Evolutionary conservation across 768 basidiomycete genomes (phyloP), one percentile per base, ranked within the genome.

Genomic region (Gelatoporia subvermispora): DNA sequence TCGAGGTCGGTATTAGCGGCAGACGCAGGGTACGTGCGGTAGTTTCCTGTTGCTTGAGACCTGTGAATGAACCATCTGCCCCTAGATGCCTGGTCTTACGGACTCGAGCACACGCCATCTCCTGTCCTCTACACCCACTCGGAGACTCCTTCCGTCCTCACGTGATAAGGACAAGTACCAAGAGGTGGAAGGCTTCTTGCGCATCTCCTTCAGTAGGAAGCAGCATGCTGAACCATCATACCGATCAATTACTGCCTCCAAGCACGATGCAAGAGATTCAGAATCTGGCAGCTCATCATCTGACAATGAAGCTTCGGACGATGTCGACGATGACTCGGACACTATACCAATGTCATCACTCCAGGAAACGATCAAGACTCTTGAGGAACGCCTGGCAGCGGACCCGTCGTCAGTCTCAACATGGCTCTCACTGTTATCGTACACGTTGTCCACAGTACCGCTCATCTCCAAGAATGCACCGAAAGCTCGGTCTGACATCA

Each of bases 101-200:
- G 85, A 88, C 63, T 66, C 80, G 5, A 70, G 64, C 24, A 67
- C 83, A 20, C 74, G 76, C 37, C 70, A 74, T 34, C 65, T 87
- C 18, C 71, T 90, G 5, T 66, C 74, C 3, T 68, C 73, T 20
- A 68, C 77, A 41, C 78, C 81, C 3, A 73, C 71, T 3, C 74
- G 76, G 45, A 73, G 72, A 46, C 60, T 85, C n/a, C 47, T 72
- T 17, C 57, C 64, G 21, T 60, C 72, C 35, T 24, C 56, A 8
- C 50, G 65, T 38, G 60, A 69, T 48, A 59, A 57, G 42, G 66
- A 70, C 55, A 80, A 73, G 57, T 78, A 82, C 58, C 68, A 77
- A 48, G 86, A 88, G 63, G 60, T 73, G n/a, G 77, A 86, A 51
- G 85, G 85, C 8, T 82, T 85, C 58, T 67, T 89, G 23, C 77